Percentiles rank a stretch among this genome's conserved stretches.
Evolutionary conservation across 352 stramenopile genomes (phyloP).

Genomic region (Globisporangium orthogonon): DNA sequence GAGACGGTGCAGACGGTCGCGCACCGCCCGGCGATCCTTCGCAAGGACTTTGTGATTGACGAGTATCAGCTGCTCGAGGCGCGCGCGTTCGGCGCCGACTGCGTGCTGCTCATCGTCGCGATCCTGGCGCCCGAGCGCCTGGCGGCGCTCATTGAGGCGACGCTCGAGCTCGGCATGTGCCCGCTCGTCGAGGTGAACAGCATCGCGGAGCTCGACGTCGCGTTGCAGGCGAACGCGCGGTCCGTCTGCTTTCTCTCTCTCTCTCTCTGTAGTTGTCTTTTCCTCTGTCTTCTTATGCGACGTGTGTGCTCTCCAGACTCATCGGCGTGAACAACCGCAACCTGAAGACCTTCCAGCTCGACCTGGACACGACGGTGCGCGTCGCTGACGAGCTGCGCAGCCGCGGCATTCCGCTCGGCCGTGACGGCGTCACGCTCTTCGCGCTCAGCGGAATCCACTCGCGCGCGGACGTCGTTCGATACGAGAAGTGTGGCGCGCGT

Average conservation of each 20-base stretch:
- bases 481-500: constrained; percentile 85
- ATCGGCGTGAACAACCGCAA: constrained; percentile 99
- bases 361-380: constrained; percentile 93
- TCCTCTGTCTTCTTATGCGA: background rate
- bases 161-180: constrained; percentile 92
- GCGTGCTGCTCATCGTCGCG: constrained; percentile 96
- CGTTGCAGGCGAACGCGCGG: constrained; percentile 85
- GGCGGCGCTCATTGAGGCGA: constrained; percentile 60
- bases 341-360: constrained; percentile 97
- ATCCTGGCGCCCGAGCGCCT: constrained; percentile 69
- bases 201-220: constrained; percentile 92
- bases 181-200: constrained; percentile 98
- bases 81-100: constrained; percentile 93
- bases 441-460: constrained; percentile 96
- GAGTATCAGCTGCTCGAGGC: constrained; percentile 95
- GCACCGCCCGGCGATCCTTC: constrained; percentile 65
- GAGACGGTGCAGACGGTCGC: constrained; percentile 36
- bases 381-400: constrained; percentile 81
- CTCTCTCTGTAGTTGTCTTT: background rate
- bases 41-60: constrained; percentile 95
- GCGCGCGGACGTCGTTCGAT: constrained; percentile 88
- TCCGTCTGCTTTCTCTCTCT: constrained; percentile 6
- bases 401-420: constrained; percentile 61
- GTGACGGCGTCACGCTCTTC: constrained; percentile 82
- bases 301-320: constrained; percentile 33